A percentile compares a stretch with the other conserved stretches of the same genome.
Evolutionary conservation across 352 stramenopile species (phyloP).

Genomic region (Thraustochytrium striatum): DNA sequence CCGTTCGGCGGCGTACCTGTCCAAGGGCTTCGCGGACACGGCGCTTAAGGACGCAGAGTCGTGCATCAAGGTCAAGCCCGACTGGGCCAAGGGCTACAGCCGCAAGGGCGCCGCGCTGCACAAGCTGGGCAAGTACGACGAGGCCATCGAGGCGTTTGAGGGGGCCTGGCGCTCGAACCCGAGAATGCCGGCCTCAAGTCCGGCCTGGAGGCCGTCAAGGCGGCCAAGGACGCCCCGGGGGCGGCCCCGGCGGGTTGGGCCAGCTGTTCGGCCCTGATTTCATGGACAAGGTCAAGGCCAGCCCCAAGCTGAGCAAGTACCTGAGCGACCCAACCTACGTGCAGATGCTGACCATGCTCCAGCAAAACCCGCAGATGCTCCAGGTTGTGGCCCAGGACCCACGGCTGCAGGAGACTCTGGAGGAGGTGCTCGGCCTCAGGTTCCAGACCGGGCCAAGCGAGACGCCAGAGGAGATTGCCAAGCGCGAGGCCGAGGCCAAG

Average conservation of each 20-base stretch:
- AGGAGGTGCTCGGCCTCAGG: constrained; percentile 62
- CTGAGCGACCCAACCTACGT: constrained; percentile 87
- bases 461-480: constrained; percentile 54
- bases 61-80: constrained; percentile 86
- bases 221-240: constrained; percentile 67
- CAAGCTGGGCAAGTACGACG: constrained; percentile 76
- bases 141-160: constrained; percentile 74
- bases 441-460: constrained; percentile 58
- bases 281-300: constrained; percentile 81
- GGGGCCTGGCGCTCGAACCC: constrained; percentile 80
- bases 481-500: constrained; percentile 51
- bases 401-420: constrained; percentile 42
- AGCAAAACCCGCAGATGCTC: constrained; percentile 75
- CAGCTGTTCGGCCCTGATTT: constrained; percentile 89
- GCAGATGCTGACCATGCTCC: constrained; percentile 68
- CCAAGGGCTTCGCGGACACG: constrained; percentile 77
- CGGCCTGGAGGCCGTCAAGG: constrained; percentile 86
- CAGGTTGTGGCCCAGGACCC: constrained; percentile 58
- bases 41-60: constrained; percentile 92
- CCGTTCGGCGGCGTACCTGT: constrained; percentile 95
- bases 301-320: constrained; percentile 76
- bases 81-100: constrained; percentile 95
- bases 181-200: constrained; percentile 81
- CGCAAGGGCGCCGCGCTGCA: constrained; percentile 95
- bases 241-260: constrained; percentile 13